Percentiles rank a stretch among this genome's conserved stretches.
Conservation (phyloP, 106 monocot genomes). For the Iris macrosiphon region DNA sequence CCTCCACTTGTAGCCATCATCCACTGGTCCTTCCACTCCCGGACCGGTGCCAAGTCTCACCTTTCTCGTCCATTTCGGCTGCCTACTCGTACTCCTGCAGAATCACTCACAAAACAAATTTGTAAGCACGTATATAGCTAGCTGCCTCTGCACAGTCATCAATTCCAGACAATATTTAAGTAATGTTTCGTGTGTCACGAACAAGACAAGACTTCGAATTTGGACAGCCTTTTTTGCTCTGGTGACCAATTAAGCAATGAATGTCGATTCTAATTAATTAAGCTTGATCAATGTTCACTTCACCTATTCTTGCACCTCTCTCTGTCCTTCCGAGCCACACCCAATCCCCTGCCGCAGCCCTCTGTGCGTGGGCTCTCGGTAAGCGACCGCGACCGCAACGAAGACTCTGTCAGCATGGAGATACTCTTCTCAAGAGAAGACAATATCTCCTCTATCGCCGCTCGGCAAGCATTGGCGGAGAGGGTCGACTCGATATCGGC, state of each 20-base stretch:
- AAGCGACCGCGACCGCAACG: too few relatives aligned
- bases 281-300: too few relatives aligned
- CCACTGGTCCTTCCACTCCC: conserved; percentile 12
- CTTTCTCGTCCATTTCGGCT: conserved; percentile 6
- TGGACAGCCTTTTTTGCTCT: too few relatives aligned
- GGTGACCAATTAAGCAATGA: too few relatives aligned
- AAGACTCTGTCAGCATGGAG: background rate
- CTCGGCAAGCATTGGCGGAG: background rate
- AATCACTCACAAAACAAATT: background rate
- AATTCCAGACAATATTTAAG: too few relatives aligned
- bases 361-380: too few relatives aligned
- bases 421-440: background rate
- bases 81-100: conserved; percentile 14
- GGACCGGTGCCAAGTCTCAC: conserved; percentile 8
- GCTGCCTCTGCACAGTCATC: too few relatives aligned
- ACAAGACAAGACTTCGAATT: too few relatives aligned
- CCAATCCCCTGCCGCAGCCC: background rate
- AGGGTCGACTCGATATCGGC: background rate
- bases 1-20: conserved; percentile 49
- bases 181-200: too few relatives aligned
- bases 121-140: too few relatives aligned
- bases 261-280: too few relatives aligned
- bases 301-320: conserved; percentile 11
- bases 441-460: background rate
- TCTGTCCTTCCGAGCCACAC: background rate